Evolutionary conservation across 1,284 basidiomycete genomes (phyloP).

Genomic region (Filobasidium uniguttulatum): DNA sequence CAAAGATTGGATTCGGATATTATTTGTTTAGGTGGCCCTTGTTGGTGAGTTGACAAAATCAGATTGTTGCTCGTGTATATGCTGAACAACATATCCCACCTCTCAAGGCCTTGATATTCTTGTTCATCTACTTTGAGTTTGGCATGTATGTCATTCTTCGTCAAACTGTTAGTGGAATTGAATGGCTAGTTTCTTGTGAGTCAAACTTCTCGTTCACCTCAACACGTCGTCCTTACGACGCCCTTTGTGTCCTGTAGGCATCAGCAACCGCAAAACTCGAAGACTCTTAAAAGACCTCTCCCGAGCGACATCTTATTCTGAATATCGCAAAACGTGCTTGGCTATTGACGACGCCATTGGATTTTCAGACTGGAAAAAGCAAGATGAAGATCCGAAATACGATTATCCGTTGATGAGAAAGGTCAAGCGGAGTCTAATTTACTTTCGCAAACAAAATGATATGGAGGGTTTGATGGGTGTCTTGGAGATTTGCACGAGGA

Average conservation of each 20-base stretch:
- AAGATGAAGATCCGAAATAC: conserved; percentile 72
- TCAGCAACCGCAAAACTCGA: conserved; percentile 76
- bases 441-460: conserved; percentile 56
- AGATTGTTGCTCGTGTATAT: too few species aligned
- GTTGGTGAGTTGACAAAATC: conserved; percentile 48
- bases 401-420: conserved; percentile 72
- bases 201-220: conserved; percentile 3
- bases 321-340: conserved; percentile 70
- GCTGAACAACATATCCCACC: too few species aligned
- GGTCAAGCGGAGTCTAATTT: conserved; percentile 49
- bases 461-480: conserved; percentile 75
- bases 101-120: conserved; percentile 58
- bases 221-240: neutral
- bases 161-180: conserved; percentile 84
- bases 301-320: conserved; percentile 54
- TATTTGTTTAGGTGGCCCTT: conserved; percentile 77
- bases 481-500: conserved; percentile 77
- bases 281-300: conserved; percentile 59
- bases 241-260: conserved; percentile 6
- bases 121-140: conserved; percentile 76
- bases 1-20: conserved; percentile 40
- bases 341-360: conserved; percentile 66
- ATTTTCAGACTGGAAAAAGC: conserved; percentile 75
- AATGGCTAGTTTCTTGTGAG: conserved; percentile 74
- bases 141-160: conserved; percentile 71